Evolutionary conservation across 2,329 filamentous ascomycete species (phyloP), one percentile per base, ranked within the genome.

Genomic region (Aspergillus awamori): DNA sequence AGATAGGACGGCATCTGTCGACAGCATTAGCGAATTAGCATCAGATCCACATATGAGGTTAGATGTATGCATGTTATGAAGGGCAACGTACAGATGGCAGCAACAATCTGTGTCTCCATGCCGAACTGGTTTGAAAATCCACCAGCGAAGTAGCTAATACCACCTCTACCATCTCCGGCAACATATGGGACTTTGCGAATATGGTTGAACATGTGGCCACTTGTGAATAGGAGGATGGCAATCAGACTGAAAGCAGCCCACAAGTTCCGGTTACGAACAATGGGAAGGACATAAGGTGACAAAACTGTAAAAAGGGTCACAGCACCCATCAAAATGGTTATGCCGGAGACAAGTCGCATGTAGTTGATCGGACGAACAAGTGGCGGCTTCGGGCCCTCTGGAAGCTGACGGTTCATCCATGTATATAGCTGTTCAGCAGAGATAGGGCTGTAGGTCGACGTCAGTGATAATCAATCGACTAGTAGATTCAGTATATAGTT

Each of bases 151-250:
- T 98, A 98, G 73, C 80, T 91, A 64, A 99, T 86, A 5, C 93
- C 93, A 17, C 95, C 95, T 58, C 86, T 87, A 39, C 92, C 92
- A 74, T 98, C 88, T 45, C 90, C 91, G 45, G 88, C 84, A 33
- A 98, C 92, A 70, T 99, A 99, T 2, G 95, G 95, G 2, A 96
- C 92, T 76, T 95, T 94, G 69, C 96, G 87, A 73, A 99, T 99
- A 74, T 97, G 93, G 78, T 98, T 99, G 85, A 96, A 99, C 96
- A 99, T 99, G 79, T 98, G 93, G 41, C 95, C 96, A 70, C 91
- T 95, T 51, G 90, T 97, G 80, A 98, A 99, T 60, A 97, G 83
- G 45, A 99, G 85, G 65, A 99, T 93, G 13, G 88, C 84, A 71
- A 98, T 93, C 68, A 99, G 82, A 77, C 91, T 96, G 71, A 96